Evolutionary conservation across 2,329 filamentous ascomycete genomes (phyloP), one percentile per base, ranked within the genome.

Genomic region (Lizonia empirigonia): DNA sequence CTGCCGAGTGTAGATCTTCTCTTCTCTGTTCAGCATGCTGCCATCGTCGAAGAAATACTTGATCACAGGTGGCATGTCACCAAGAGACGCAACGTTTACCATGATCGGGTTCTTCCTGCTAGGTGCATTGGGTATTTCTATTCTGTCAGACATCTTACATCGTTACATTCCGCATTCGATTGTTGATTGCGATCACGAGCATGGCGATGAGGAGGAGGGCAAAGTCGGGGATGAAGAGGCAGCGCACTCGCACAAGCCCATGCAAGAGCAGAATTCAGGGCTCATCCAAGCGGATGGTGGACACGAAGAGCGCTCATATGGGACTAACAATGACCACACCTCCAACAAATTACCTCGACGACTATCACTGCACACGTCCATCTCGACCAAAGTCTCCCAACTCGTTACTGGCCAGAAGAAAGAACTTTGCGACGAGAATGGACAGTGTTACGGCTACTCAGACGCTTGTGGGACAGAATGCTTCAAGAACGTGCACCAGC

Each of bases 21-120:
- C 92, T 27, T 87, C 93, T 1, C 76, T 97, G 23, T 96, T 92
- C 73, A 94, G 87, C 73, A 97, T 97, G 89, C 82, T 97, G 7
- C 93, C 93, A 8, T 91, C 90, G 16, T 86, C 93, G 2, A 91
- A 88, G 67, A 80, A 79, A 30, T 96, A 96, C 67, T 81, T 99
- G 3, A 78, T 82, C 52, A 80, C 85, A 46, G 88, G 85, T 42
- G 86, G 85, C 13, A 86, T 86, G 73, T 80, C 83, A 7, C 79
- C 89, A 3, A 83, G 86, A 55, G 69, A 76, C 2, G 90, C 92
- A 5, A 87, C 86, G 12, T 82, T 89, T 64, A 74, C 85, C 24
- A 78, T 91, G 65, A 86, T 91, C 67, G 82, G 65, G 9, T 88
- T 84, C 67, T 93, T 93, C 68, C 73, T 88, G 4, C 80, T 74